A percentile compares a stretch with the other conserved stretches of the same genome.
These are phyloP conservation scores for Penicillium griseofulvum DNA, from an alignment of 2,329 filamentous ascomycete genomes.

Conservation along the genomic window DNA sequence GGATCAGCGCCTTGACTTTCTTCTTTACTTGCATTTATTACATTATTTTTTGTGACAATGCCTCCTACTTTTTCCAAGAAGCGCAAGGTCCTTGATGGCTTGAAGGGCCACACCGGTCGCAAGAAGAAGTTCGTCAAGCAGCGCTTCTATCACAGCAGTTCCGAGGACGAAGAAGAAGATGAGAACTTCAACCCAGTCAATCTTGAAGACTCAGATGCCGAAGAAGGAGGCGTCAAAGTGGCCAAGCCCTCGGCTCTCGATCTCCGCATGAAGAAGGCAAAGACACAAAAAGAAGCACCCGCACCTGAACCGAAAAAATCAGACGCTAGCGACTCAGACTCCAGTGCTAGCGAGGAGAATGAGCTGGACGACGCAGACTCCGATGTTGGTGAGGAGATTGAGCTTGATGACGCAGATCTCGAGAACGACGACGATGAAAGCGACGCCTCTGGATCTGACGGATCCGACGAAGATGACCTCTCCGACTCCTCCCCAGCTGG, in stretches of 20 bases:
- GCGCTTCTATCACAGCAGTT: constrained; percentile 61
- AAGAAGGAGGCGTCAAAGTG: constrained; percentile 22
- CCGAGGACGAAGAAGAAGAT: constrained; percentile 55
- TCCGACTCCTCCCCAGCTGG: constrained; percentile 42
- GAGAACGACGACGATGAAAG: constrained; percentile 37
- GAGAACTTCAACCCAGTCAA: constrained; percentile 52
- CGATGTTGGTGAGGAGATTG: constrained; percentile 30
- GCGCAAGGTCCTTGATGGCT: constrained; percentile 59
- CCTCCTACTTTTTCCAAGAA: constrained; percentile 48
- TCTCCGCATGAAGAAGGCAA: constrained; percentile 16
- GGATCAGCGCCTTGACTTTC: constrained; percentile 2
- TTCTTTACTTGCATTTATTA: constrained; percentile 1
- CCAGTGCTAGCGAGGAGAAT: constrained; percentile 30
- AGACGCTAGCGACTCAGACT: constrained; percentile 21
- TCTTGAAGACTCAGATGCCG: constrained; percentile 48
- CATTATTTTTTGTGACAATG: constrained; percentile 31
- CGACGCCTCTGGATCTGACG: constrained; percentile 42
- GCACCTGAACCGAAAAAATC: constrained; percentile 16
- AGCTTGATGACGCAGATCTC: constrained; percentile 28
- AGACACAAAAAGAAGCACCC: constrained; percentile 12
- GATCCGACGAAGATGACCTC: constrained; percentile 38
- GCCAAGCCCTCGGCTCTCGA: constrained; percentile 12
- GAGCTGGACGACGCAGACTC: constrained; percentile 31
- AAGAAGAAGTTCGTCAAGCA: constrained; percentile 62
- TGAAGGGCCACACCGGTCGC: constrained; percentile 52